Evolutionary conservation across 805 yeast species (phyloP), one percentile per base, ranked within the genome.

Genomic region (Hanseniaspora thailandica): DNA sequence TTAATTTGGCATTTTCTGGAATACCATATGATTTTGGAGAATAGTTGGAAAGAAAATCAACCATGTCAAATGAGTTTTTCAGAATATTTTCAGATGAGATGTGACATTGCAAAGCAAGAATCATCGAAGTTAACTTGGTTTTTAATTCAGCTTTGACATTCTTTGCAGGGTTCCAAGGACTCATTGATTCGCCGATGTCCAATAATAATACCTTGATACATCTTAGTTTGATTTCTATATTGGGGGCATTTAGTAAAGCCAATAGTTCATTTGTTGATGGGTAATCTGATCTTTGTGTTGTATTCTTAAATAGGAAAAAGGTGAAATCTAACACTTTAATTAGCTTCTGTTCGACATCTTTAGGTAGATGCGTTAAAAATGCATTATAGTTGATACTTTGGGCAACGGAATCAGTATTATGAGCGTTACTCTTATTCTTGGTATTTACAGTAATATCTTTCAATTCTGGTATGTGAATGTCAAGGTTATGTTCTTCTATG

Each of bases 261-360:
- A 73, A 77, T 53, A 88, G 71, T 35, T 81, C 71, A 47, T 81
- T 82, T 19, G 77, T 67, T 20, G 87, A 80, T n/a, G 80, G 70
- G 63, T 85, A 88, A 23, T 85, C 71, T 48, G 76, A 75, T 56
- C 86, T 73, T 60, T 82, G 81, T 28, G 80, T 71, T 52, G 93
- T 82, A 59, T 84, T 78, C 39, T 82, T 84, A 44, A 89, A 67
- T 31, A 89, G 67, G 48, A 77, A 66, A 33, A 75, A 71, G 0
- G 90, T 75, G 61, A 85, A 86, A 6, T 74, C 70, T 47, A 86
- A 68, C 43, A 86, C 70, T 1, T 82, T 68, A 0, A 74, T 65
- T 25, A 81, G 63, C 3, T 78, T 55, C 1, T 55, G 60, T 36
- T 72, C 77, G 56, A 85, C 93, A 0, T 64, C 64, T 0, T 56